A percentile compares a stretch with the other conserved stretches of the same genome.
These are phyloP conservation scores for Aureobasidium vineae DNA, from an alignment of 2,329 filamentous ascomycete genomes.

Conservation along the genomic window DNA sequence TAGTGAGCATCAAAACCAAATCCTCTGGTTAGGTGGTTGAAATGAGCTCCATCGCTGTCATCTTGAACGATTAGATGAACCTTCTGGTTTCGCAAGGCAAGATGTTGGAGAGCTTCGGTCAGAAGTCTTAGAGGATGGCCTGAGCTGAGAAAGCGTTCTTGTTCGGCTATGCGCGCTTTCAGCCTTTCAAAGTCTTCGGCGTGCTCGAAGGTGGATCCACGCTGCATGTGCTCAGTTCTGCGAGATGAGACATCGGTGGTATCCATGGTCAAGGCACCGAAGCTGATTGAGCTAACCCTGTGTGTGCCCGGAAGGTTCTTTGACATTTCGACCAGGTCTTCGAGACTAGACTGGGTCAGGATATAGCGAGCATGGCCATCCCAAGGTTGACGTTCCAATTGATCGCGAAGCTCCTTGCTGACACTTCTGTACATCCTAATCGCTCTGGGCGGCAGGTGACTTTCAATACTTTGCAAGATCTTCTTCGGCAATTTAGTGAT, in stretches of 20 bases:
- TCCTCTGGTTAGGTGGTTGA: background rate
- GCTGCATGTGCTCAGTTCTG: background rate
- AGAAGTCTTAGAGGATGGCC: background rate
- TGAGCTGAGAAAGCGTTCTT: background rate
- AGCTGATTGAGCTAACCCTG: background rate
- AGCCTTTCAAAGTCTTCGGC: background rate
- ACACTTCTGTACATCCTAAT: background rate
- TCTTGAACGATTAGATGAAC: background rate
- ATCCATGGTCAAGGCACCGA: background rate
- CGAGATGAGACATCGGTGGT: background rate
- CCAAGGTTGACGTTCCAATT: background rate
- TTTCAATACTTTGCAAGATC: background rate
- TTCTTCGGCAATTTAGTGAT: background rate
- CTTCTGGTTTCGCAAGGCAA: background rate
- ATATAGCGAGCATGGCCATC: background rate
- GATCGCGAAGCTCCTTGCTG: background rate
- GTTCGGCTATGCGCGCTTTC: background rate
- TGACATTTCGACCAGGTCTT: background rate
- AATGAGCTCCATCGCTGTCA: background rate
- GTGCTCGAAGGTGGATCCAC: background rate
- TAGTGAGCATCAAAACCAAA: background rate
- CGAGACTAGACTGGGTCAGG: background rate
- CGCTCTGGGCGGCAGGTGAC: background rate
- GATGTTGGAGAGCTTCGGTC: background rate
- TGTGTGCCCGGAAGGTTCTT: background rate